A percentile compares a stretch with the other conserved stretches of the same genome.
Conservation (phyloP, 345 rosid species). For the Lepidium africanum region DNA sequence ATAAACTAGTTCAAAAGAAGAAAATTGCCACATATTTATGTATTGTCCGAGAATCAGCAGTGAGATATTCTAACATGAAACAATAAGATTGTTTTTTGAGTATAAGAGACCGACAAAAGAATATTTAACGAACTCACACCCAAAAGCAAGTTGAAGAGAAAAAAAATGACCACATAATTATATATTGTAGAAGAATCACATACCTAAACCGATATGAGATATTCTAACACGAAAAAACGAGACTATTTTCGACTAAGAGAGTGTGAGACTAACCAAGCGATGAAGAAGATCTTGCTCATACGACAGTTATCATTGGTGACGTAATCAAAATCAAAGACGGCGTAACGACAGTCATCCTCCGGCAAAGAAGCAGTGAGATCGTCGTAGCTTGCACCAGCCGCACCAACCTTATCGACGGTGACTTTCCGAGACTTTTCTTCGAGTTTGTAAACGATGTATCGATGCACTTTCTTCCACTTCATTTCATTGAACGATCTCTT, state of each 20-base stretch:
- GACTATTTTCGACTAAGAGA: not conserved
- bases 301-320: conserved; percentile 86
- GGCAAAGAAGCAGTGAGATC: conserved; percentile 81
- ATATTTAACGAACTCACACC: no score
- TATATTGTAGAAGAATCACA: no score
- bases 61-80: no score
- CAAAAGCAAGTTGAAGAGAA: no score
- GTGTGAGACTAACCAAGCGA: conserved; percentile 60
- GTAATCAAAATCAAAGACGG: conserved; percentile 89
- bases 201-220: no score
- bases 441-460: conserved; percentile 84
- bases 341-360: conserved; percentile 79
- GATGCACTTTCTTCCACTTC: conserved; percentile 94
- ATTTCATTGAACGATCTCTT: conserved; percentile 86
- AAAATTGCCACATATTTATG: no score
- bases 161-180: no score
- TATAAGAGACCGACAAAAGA: no score
- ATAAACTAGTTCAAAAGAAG: no score
- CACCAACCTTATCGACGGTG: conserved; percentile 84
- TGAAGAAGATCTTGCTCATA: conserved; percentile 98
- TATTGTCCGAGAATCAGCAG: no score
- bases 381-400: conserved; percentile 65
- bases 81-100: no score
- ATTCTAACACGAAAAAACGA: no score
- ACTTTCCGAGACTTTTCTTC: conserved; percentile 78